Evolutionary conservation across 352 stramenopile species (phyloP), one percentile per base, ranked within the genome.

Genomic region (Phytophthora pisi): DNA sequence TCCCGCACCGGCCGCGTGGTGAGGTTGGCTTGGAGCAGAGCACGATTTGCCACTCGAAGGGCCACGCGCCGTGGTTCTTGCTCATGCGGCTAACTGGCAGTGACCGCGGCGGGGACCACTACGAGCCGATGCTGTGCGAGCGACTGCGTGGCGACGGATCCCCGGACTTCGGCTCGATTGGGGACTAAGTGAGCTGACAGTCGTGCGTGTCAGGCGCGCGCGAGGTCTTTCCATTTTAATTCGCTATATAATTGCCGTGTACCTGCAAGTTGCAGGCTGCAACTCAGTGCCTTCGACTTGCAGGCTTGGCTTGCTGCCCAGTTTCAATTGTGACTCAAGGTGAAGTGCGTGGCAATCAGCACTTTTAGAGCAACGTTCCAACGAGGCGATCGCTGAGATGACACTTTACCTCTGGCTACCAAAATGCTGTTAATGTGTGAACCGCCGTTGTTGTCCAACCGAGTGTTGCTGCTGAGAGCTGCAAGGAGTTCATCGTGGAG

Each of bases 41-140:
- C 46, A 69, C 62, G 11, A 83, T 87, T 20, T 77, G 70, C 51
- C 83, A 84, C 47, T 90, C 84, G 11, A 94, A 94, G 66, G 88
- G 88, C 36, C 80, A 93, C 43, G 81, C 85, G 18, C 88, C 88
- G 42, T 96, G 88, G 88, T 96, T 96, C 62, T 61, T 96, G 64
- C 72, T 96, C 28, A 96, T 96, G 88, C 86, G 88, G 61, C 77
- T 93, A 65, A 96, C 86, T 2, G 88, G 88, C 13, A 90, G 81
- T 58, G 88, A 96, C 59, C 86, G 88, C 51, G 88, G 88, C 9
- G 88, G 88, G 28, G 88, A 96, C 66, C 88, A 96, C 62, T 96
- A 96, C 75, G 88, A 96, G 65, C 88, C 88, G 15, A 96, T 96
- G 88, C 74, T 93, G 15, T 92, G 83, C 51, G 82, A 92, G 60